phyloP scores from a whole-genome alignment of 371 early-diverging fungal genomes.

The Thermomucor indicae-seudaticae region DNA sequence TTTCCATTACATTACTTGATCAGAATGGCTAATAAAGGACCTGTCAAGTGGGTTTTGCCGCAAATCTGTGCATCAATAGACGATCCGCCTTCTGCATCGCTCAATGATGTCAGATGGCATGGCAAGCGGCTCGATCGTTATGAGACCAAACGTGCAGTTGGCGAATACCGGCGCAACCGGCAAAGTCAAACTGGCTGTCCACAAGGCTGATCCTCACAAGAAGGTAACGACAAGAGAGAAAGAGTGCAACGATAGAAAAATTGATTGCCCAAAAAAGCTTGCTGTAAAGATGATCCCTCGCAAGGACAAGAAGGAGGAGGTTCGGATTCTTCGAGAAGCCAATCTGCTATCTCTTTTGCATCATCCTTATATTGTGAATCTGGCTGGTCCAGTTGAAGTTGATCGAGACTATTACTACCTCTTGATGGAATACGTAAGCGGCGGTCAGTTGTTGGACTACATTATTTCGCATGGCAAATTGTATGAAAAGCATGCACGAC shows the following conservation, averaged over 20 bases:
- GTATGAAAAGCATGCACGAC: slow-evolving; percentile 82
- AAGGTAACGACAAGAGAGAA: slow-evolving; percentile 48
- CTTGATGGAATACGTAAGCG: slow-evolving; percentile 89
- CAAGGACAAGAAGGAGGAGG: slow-evolving; percentile 44
- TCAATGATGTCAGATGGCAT: not conserved
- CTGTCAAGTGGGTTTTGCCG: no score
- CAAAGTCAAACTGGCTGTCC: slow-evolving; percentile 88
- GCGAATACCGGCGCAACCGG: slow-evolving; percentile 91
- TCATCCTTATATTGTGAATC: slow-evolving; percentile 82
- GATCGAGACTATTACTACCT: slow-evolving; percentile 78
- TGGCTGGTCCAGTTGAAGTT: slow-evolving; percentile 80
- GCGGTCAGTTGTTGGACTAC: slow-evolving; percentile 86
- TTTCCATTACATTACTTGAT: no score
- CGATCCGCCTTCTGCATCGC: not conserved
- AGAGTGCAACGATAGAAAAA: not conserved
- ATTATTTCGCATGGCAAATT: slow-evolving; percentile 86
- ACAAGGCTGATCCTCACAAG: slow-evolving; percentile 62
- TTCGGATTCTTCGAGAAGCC: slow-evolving; percentile 84
- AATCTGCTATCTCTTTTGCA: slow-evolving; percentile 85
- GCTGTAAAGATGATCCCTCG: slow-evolving; percentile 77
- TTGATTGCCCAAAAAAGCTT: slow-evolving; percentile 33
- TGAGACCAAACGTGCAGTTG: slow-evolving; percentile 31
- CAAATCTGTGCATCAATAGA: not conserved
- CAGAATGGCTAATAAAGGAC: no score
- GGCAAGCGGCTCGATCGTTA: slow-evolving; percentile 3